Base-by-base conservation (phyloP, 805 yeast species). In the Pichia ethanolica region DNA sequence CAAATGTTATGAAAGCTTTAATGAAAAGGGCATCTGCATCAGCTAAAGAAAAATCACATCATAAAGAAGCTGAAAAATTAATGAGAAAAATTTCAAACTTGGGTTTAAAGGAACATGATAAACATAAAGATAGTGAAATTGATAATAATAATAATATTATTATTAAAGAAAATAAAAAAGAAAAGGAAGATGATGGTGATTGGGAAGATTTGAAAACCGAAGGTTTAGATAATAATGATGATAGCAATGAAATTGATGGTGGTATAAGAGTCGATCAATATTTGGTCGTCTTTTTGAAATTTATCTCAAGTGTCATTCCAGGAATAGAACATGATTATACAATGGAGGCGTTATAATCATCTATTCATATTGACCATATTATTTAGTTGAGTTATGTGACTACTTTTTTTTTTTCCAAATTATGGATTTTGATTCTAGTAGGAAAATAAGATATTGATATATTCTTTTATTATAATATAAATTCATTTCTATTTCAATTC, bases 321-420 rank as follows among this genome's bases (percentile, higher is more conserved):
- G 96, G 97, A 14, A 90, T 93, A 49, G 96, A 91, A 69, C 95
- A 91, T 66, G 99, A 93, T 60, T 89, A 89, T 64, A 93, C 99
- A n/a, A 93, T 91, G 97, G 90, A 89, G 65, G 97, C 96, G 1
- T 79, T 86, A 61, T 84, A 61, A 54, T 41, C 35, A 3, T 34
- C 36, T 14, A 5, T 30, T 41, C 30, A n/a, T 41, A 5, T 10
- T 28, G 10, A 14, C 26, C 35, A 7, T 13, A 25, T 28, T 27
- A 10, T 5, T 11, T 34, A 11, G 11, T 35, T 32, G 7, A 20
- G 4, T 7, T 20, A 1, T 33, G 33, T 35, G 10, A 9, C 11
- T 13, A 12, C n/a, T 20, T 20, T 20, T 20, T 20, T 20, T 20
- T 20, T 20, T 20, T 20, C 20, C 20, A 20, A 20, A 20, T 20